phyloP scores from a whole-genome alignment of 805 yeast species.

The Pichia cephalocereana region DNA sequence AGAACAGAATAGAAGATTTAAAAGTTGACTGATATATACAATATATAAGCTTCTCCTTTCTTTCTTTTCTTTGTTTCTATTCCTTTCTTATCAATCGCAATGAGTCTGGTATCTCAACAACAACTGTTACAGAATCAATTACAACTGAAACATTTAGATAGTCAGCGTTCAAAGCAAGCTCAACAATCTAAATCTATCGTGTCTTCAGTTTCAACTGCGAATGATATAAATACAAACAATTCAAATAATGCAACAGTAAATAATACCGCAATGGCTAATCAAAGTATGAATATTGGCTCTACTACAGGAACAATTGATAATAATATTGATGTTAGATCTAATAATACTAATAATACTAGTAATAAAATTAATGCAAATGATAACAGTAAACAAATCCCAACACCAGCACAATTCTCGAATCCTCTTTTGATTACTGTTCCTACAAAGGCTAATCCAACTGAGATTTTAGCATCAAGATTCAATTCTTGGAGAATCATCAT shows the following conservation, averaged over 20 bases:
- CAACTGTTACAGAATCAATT: constrained; percentile 38
- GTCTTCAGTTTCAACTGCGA: constrained; percentile 19
- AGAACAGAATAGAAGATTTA: no score
- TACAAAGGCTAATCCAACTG: constrained; percentile 69
- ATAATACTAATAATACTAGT: constrained; percentile 11
- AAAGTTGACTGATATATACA: no score
- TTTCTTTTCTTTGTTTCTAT: not conserved
- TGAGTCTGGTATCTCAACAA: constrained; percentile 32
- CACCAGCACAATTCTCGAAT: constrained; percentile 25
- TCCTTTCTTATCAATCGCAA: not conserved
- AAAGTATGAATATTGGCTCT: constrained; percentile 9
- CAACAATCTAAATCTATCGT: constrained; percentile 34
- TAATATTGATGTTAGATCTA: constrained; percentile 2
- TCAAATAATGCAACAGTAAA: constrained; percentile 24
- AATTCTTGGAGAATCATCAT: constrained; percentile 79
- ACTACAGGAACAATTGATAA: no score
- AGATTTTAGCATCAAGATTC: constrained; percentile 73
- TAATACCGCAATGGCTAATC: constrained; percentile 32
- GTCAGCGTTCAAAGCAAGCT: constrained; percentile 33
- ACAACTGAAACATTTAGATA: constrained; percentile 37
- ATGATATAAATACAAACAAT: not conserved
- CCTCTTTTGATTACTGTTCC: constrained; percentile 46
- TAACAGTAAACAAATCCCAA: constrained; percentile 9
- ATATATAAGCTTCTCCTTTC: not conserved
- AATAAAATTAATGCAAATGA: not conserved